A percentile compares a stretch with the other conserved stretches of the same genome.
phyloP scores from a whole-genome alignment of 495 filamentous ascomycete genomes.

The Xylaria acuta region DNA sequence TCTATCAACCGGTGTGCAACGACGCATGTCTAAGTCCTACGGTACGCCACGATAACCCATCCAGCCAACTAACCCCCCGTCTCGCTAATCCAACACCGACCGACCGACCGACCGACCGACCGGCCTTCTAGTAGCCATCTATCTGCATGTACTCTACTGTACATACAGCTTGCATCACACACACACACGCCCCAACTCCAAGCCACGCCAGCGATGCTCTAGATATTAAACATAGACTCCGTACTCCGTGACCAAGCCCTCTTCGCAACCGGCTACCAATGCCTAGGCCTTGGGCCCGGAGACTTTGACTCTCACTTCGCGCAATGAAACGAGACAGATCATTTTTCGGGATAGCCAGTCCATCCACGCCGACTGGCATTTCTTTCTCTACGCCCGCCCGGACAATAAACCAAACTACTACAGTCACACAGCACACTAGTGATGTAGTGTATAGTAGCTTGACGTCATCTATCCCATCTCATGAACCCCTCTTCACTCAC shows the following conservation, averaged over 20 bases:
- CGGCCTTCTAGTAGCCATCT: not conserved
- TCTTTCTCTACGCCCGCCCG: not conserved
- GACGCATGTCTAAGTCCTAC: not conserved
- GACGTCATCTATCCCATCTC: constrained; percentile 11
- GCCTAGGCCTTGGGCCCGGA: not conserved
- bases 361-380: not conserved
- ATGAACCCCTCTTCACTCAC: not conserved
- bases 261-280: not conserved
- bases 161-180: not conserved
- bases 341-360: not conserved
- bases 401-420: not conserved
- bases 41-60: not conserved
- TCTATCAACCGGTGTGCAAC: not conserved
- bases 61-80: not conserved
- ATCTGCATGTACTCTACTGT: not conserved
- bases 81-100: not conserved
- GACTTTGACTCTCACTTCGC: not conserved
- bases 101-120: not conserved
- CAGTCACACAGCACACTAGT: not conserved
- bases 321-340: constrained; percentile 9
- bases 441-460: constrained; percentile 8
- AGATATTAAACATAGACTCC: constrained; percentile 8
- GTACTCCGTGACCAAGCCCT: constrained; percentile 5
- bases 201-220: constrained; percentile 4
- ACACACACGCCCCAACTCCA: not conserved